Percentiles rank a stretch among this genome's conserved stretches.
These are phyloP conservation scores for Adansonia digitata DNA, from an alignment of 345 rosid genomes.

Conservation along the genomic window DNA sequence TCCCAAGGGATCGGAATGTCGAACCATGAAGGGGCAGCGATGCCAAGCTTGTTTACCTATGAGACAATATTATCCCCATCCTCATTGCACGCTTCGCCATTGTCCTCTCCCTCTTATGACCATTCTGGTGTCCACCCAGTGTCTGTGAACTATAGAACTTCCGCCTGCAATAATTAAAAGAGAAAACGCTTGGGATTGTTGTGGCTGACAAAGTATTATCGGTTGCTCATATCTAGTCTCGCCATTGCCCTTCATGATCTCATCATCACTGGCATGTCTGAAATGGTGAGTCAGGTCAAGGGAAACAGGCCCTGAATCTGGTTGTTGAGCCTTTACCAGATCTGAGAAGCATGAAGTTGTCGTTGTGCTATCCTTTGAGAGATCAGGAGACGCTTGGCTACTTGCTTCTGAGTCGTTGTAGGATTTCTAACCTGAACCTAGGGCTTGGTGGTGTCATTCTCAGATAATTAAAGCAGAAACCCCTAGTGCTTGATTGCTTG, in stretches of 20 bases:
- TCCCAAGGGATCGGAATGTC: constrained; percentile 56
- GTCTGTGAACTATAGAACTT: constrained; percentile 98
- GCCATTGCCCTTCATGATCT: constrained; percentile 28
- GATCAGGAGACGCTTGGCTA: constrained; percentile 26
- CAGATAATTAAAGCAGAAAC: neutral
- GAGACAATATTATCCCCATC: constrained; percentile 58
- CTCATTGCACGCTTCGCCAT: constrained; percentile 91
- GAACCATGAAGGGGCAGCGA: constrained; percentile 75
- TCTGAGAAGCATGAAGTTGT: constrained; percentile 30
- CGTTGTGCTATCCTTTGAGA: constrained; percentile 33
- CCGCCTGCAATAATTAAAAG: constrained; percentile 90
- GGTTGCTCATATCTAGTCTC: constrained; percentile 25
- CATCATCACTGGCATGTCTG: constrained; percentile 25
- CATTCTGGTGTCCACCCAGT: constrained; percentile 96
- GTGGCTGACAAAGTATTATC: constrained; percentile 14
- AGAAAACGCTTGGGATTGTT: constrained; percentile 58
- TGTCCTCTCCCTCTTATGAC: constrained; percentile 90
- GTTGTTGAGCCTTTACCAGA: constrained; percentile 17
- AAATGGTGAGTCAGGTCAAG: constrained; percentile 68
- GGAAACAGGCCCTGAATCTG: constrained; percentile 36
- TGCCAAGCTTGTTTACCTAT: constrained; percentile 57
- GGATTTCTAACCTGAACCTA: constrained; percentile 30
- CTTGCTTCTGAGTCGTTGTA: constrained; percentile 41
- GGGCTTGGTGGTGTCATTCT: constrained; percentile 24
- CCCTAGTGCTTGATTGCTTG: neutral